phyloP scores from a whole-genome alignment of 2,329 filamentous ascomycete species.

The Rhexocercosporidium sp. region DNA sequence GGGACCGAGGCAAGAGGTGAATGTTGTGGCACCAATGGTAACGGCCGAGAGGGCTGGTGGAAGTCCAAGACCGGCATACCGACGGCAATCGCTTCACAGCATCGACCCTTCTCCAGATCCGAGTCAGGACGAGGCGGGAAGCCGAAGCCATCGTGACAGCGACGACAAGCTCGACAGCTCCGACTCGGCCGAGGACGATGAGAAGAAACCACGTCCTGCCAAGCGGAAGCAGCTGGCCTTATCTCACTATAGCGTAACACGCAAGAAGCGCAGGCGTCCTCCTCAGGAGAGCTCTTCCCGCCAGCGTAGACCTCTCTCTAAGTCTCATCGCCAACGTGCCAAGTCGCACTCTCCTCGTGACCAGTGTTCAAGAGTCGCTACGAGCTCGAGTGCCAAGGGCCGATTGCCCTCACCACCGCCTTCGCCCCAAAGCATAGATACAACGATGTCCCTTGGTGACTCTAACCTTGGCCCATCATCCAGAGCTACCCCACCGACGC shows the following conservation, averaged over 20 bases:
- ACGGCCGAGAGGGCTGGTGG: slow-evolving; percentile 20
- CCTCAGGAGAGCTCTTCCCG: not conserved
- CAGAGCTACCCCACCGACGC: slow-evolving; percentile 16
- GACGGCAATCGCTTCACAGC: slow-evolving; percentile 23
- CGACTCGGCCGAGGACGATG: not conserved
- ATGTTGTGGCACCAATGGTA: slow-evolving; percentile 21
- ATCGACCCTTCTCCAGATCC: slow-evolving; percentile 23
- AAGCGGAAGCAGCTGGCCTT: slow-evolving; percentile 26
- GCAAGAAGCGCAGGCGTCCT: slow-evolving; percentile 13
- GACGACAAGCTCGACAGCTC: slow-evolving; percentile 20
- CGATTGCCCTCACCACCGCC: slow-evolving; percentile 25
- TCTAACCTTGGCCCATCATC: slow-evolving; percentile 17
- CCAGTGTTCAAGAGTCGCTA: slow-evolving; percentile 7
- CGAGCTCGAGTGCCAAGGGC: slow-evolving; percentile 3
- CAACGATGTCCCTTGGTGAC: slow-evolving; percentile 11
- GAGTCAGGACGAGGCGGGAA: slow-evolving; percentile 25
- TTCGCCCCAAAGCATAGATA: slow-evolving; percentile 23
- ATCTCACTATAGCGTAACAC: slow-evolving; percentile 13
- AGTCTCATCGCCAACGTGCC: not conserved
- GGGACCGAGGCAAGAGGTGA: slow-evolving; percentile 18
- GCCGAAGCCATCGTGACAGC: slow-evolving; percentile 16
- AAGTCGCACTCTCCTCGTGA: slow-evolving; percentile 6
- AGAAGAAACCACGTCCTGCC: slow-evolving; percentile 22
- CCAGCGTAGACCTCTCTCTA: slow-evolving; percentile 1
- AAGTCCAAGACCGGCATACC: slow-evolving; percentile 20